These are phyloP conservation scores for Penicillium expansum DNA, from an alignment of 2,329 filamentous ascomycete species.

Conservation along the genomic window DNA sequence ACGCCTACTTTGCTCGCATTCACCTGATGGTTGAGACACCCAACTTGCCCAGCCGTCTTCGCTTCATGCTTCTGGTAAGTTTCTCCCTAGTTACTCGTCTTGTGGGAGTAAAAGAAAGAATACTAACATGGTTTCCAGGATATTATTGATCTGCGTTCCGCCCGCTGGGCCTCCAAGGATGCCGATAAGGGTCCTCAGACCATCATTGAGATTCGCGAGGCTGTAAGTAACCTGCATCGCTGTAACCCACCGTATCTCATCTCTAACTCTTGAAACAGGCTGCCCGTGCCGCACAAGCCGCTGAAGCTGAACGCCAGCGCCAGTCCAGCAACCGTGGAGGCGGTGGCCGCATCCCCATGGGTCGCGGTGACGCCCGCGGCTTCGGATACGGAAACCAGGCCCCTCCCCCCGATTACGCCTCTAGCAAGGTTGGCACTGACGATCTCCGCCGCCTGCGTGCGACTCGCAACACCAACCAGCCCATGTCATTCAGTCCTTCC, in stretches of 20 bases:
- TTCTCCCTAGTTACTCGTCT: neutral
- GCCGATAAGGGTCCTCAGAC: conserved; percentile 95
- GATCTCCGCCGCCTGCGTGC: conserved; percentile 76
- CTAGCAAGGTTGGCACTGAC: conserved; percentile 84
- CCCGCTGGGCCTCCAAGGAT: conserved; percentile 83
- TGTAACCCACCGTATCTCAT: conserved; percentile 4
- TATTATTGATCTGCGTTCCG: conserved; percentile 75
- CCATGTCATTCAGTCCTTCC: conserved; percentile 70
- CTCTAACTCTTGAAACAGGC: conserved; percentile 46
- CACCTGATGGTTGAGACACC: conserved; percentile 75
- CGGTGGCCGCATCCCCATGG: conserved; percentile 67
- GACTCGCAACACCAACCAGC: conserved; percentile 62
- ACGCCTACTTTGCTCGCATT: conserved; percentile 90
- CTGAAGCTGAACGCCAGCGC: conserved; percentile 62
- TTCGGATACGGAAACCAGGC: conserved; percentile 69
- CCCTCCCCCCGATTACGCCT: conserved; percentile 65
- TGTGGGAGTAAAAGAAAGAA: neutral
- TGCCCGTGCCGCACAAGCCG: conserved; percentile 73
- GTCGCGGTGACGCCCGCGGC: conserved; percentile 82
- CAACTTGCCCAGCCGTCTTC: conserved; percentile 79
- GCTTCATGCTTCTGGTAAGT: conserved; percentile 84
- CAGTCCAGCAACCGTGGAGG: conserved; percentile 57
- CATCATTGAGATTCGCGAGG: conserved; percentile 82
- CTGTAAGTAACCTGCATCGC: conserved; percentile 51
- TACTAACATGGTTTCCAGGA: conserved; percentile 51